Evolutionary conservation across 495 filamentous ascomycete genomes (phyloP), one percentile per base, ranked within the genome.

Genomic region (Bacidia rubella): DNA sequence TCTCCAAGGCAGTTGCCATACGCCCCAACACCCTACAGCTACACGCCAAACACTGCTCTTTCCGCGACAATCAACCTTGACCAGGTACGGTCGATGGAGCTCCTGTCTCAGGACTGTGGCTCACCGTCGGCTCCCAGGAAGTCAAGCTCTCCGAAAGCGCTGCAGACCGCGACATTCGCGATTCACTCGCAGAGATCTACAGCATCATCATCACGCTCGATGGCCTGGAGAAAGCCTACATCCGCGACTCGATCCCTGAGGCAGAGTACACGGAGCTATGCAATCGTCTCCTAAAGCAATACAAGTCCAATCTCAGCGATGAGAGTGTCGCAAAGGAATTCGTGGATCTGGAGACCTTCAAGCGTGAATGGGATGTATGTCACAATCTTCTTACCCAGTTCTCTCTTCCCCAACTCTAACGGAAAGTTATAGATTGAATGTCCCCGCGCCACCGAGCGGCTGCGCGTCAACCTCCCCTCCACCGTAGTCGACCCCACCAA

Each of bases 161-260:
- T 47, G 82, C 83, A 25, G 87, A 96, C 67, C 80, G 90, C 23
- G 90, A 97, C 62, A 79, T 97, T 2, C 86, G 94, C 69, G 92
- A 96, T 62, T 96, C 92, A 1, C 77, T 99, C 11, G 92, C 90
- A 47, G 92, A 99, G 62, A 82, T 99, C 47, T 97, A 97, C 69
- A 93, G 88, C 69, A 95, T 99, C 54, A 90, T 97, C 21, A 77
- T 95, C 53, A 96, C 92, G 0, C 71, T 99, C 20, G 92, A 99
- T 62, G 90, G 90, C 49, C 74, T 99, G 5, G 92, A 99, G 62
- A 95, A 93, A 64, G 93, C 92, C 12, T 97, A 90, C 70, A 82
- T 97, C 43, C 90, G 93, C 67, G 92, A 99, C 73, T 90, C 87
- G 17, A 86, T 99, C 41, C 78, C 82, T 5, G 90, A 96, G 64